These are phyloP conservation scores for Aspergillus sp. DNA, from an alignment of 2,329 filamentous ascomycete species.

Conservation along the genomic window DNA sequence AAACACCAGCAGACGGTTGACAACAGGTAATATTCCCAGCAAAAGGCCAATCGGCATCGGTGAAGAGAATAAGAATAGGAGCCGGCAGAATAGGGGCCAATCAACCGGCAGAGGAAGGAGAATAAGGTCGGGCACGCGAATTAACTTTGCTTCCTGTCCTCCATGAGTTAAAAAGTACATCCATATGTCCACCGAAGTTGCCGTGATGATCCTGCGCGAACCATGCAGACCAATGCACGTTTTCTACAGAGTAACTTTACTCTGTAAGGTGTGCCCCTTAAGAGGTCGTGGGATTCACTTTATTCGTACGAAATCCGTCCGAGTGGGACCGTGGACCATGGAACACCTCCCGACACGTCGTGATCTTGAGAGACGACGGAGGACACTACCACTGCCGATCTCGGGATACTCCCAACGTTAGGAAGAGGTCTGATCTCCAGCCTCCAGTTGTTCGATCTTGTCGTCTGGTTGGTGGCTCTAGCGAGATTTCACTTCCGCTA, in stretches of 20 bases:
- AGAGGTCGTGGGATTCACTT: no score
- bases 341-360: constrained; percentile 5
- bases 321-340: constrained; percentile 10
- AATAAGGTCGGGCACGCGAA: neutral
- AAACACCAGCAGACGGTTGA: no score
- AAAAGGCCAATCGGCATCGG: constrained; percentile 3
- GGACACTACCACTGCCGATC: constrained; percentile 30
- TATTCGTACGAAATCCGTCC: no score
- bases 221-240: constrained; percentile 1
- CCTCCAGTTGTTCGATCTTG: no score
- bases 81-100: constrained; percentile 4
- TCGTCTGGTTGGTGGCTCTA: no score
- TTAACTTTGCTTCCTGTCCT: constrained; percentile 6
- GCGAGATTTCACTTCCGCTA: no score
- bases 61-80: constrained; percentile 9
- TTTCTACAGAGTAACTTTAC: no score
- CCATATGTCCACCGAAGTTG: neutral
- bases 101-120: constrained; percentile 1
- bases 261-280: neutral
- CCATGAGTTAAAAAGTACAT: neutral
- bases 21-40: no score
- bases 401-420: constrained; percentile 20
- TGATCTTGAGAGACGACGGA: constrained; percentile 7
- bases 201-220: constrained; percentile 5
- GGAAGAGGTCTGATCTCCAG: constrained; percentile 21